Evolutionary conservation across 2,329 filamentous ascomycete species (phyloP).

Genomic region (Nannizziopsis barbatae): DNA sequence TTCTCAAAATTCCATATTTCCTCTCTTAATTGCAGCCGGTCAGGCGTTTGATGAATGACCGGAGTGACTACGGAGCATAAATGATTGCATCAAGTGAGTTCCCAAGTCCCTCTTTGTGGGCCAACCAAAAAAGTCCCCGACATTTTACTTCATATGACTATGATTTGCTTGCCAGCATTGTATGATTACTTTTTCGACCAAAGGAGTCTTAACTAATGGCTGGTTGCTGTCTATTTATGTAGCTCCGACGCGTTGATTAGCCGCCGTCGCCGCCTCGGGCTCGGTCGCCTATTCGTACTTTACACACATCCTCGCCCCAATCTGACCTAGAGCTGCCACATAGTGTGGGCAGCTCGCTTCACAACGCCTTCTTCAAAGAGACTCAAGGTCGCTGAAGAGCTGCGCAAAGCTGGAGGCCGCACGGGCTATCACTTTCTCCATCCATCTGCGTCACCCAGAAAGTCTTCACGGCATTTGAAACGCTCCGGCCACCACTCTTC

Average conservation of each 20-base stretch:
- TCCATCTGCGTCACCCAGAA: slow-evolving; percentile 10
- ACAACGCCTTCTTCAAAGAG: slow-evolving; percentile 42
- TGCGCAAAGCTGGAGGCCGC: slow-evolving; percentile 29
- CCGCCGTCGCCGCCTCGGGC: background rate
- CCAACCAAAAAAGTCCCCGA: too few species aligned
- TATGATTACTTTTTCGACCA: background rate
- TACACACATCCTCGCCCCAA: background rate
- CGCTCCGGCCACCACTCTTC: slow-evolving; percentile 19
- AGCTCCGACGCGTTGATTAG: background rate
- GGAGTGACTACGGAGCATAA: too few species aligned
- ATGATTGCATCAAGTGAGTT: too few species aligned
- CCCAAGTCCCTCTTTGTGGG: too few species aligned
- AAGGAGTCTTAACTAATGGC: slow-evolving; percentile 11
- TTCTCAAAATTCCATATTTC: too few species aligned
- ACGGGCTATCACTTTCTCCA: slow-evolving; percentile 19
- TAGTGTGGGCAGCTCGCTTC: slow-evolving; percentile 37
- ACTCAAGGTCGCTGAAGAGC: slow-evolving; percentile 36
- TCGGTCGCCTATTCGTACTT: background rate
- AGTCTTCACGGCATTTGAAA: slow-evolving; percentile 10
- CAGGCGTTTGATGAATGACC: too few species aligned
- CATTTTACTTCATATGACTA: too few species aligned
- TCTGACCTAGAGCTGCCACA: slow-evolving; percentile 31
- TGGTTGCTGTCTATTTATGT: slow-evolving; percentile 29
- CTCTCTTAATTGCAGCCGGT: too few species aligned
- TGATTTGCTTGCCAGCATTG: too few species aligned